These are phyloP conservation scores for Lenzites betulinus DNA, from an alignment of 768 basidiomycete species.

Conservation along the genomic window DNA sequence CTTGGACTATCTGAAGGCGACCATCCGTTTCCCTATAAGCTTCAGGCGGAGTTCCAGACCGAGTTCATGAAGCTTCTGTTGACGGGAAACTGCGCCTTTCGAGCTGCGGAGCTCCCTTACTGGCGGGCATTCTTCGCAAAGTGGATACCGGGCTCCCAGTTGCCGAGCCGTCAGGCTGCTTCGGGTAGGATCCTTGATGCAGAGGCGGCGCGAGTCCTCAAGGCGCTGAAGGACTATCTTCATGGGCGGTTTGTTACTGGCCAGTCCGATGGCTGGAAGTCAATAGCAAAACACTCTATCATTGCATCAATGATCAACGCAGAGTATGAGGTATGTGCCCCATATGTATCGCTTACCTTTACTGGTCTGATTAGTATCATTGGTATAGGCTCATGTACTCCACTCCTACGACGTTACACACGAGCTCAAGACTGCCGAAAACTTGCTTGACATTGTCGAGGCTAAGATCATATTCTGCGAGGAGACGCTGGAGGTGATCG, in stretches of 20 bases:
- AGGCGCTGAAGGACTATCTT: neutral
- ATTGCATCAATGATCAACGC: neutral
- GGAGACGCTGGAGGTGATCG: neutral
- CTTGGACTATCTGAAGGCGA: neutral
- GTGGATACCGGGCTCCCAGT: neutral
- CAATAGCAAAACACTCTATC: neutral
- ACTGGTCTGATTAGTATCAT: neutral
- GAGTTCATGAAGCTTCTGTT: neutral
- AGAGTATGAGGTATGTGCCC: neutral
- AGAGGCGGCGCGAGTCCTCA: neutral
- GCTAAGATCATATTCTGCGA: neutral
- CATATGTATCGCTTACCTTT: no score
- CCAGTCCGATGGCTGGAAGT: conserved; percentile 1
- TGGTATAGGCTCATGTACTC: neutral
- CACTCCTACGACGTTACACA: neutral
- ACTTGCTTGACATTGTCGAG: neutral
- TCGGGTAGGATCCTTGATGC: neutral
- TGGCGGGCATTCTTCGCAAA: neutral
- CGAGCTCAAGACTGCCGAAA: neutral
- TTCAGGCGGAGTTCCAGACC: neutral
- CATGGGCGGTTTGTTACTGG: neutral
- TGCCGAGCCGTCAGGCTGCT: neutral
- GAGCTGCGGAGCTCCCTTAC: neutral
- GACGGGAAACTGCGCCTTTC: neutral
- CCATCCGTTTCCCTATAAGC: neutral